Conservation (phyloP, 495 filamentous ascomycete genomes). For the Penicillium steckii region DNA sequence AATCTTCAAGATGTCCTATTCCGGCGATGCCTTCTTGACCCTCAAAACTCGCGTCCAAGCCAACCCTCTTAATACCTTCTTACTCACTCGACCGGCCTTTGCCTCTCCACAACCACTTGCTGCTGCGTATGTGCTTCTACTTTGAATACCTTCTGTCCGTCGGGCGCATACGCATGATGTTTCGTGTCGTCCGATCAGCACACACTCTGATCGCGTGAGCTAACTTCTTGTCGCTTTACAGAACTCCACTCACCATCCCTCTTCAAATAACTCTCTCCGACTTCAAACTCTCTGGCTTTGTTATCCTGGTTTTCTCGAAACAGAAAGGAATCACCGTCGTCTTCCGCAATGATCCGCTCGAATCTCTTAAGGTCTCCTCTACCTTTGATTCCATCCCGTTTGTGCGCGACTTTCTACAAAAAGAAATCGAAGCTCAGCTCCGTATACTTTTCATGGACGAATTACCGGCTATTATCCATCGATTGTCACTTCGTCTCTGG, state of each 20-base stretch:
- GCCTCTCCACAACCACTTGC: conserved; percentile 92
- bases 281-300: conserved; percentile 95
- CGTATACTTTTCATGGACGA: conserved; percentile 96
- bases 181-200: neutral
- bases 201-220: conserved; percentile 3
- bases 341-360: conserved; percentile 96
- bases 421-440: conserved; percentile 93
- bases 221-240: conserved; percentile 20
- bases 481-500: conserved; percentile 85
- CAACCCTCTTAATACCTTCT: conserved; percentile 93
- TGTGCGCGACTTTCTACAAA: conserved; percentile 93
- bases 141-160: neutral
- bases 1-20: conserved; percentile 99
- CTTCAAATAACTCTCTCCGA: conserved; percentile 95
- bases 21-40: conserved; percentile 91
- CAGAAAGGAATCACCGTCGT: conserved; percentile 96
- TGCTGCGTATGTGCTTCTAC: conserved; percentile 59
- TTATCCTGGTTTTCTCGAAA: conserved; percentile 94
- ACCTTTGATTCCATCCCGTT: conserved; percentile 99
- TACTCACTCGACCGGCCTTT: conserved; percentile 86
- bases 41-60: conserved; percentile 94
- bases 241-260: conserved; percentile 86
- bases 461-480: conserved; percentile 91
- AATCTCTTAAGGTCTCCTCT: conserved; percentile 96
- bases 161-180: neutral